Base-by-base conservation (phyloP, 768 basidiomycete genomes). In the Suillus subaureus region DNA sequence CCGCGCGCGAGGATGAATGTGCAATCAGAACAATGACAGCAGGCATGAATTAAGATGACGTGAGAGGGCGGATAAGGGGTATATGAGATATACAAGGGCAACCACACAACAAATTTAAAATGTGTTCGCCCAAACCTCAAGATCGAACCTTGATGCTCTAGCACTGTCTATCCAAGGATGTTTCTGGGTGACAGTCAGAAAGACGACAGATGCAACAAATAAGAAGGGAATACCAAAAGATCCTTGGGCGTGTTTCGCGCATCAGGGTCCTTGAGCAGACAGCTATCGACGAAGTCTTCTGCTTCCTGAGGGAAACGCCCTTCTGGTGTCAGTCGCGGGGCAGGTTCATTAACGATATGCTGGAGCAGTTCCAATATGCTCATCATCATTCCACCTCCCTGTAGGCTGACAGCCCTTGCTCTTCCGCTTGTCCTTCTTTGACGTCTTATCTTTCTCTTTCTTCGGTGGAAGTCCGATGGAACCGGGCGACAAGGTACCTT, bases 271-370 rank as follows among this genome's bases (percentile, higher is more conserved):
- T 99, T 99, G 75, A 90, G 71, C 78, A 99, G 77, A 79, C 96
- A 99, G 56, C 87, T 89, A 74, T 97, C 92, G 54, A 99, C 88
- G 69, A 99, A 99, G 60, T 82, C 82, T 70, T 94, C 92, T 28
- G 93, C 91, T 73, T 90, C 86, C 62, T 77, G 76, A 4, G 92
- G 90, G 83, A 86, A 91, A 69, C 83, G 84, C 42, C 89, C 90
- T 65, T 91, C 89, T 1, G 89, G 87, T 13, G 89, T 89, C 69
- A 99, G 78, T 73, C 87, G 83, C 49, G 97, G 97, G 33, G 97
- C 97, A 65, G 97, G 95, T 79, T 99, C 97, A 74, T 99, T 98
- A 61, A 99, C 97, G 71, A 99, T 99, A 75, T 98, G 95, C 75
- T 99, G 97, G 67, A 99, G 80, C 61, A 99, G 78, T 80, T 99